Percentiles rank a stretch among this genome's conserved stretches.
These are phyloP conservation scores for Candida albicans DNA, from an alignment of 1,139 yeast species.

Conservation along the genomic window DNA sequence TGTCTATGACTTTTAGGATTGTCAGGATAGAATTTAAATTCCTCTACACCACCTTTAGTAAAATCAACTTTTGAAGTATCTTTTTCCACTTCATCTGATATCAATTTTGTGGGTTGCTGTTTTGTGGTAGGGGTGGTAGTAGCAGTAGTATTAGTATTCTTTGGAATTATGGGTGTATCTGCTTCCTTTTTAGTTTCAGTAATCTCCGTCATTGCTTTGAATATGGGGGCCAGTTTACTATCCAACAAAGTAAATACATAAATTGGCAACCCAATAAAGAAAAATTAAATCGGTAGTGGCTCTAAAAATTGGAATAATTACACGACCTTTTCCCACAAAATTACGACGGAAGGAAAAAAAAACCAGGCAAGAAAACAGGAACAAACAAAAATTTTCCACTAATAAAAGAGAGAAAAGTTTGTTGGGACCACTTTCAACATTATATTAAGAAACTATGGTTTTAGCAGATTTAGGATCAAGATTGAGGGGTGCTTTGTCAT, in stretches of 20 bases:
- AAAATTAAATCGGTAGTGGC: no score
- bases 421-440: no score
- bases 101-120: slow-evolving; percentile 1
- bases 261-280: no score
- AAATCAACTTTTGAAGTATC: slow-evolving; percentile 56
- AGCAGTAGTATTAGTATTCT: background rate
- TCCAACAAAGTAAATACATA: no score
- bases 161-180: no score
- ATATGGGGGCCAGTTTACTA: no score
- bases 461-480: slow-evolving; percentile 92
- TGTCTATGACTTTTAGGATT: slow-evolving; percentile 65
- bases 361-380: background rate
- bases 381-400: background rate
- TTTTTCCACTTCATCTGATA: slow-evolving; percentile 33
- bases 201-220: no score
- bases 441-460: slow-evolving; percentile 55
- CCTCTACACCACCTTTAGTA: slow-evolving; percentile 51
- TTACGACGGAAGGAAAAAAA: no score
- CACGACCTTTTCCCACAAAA: background rate
- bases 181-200: no score
- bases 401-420: background rate
- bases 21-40: slow-evolving; percentile 80
- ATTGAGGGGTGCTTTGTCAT: slow-evolving; percentile 73
- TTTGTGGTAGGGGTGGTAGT: background rate
- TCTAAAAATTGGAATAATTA: background rate